phyloP scores from a whole-genome alignment of 148 eudicot genomes.

The Amaranthus hypochondriacus region DNA sequence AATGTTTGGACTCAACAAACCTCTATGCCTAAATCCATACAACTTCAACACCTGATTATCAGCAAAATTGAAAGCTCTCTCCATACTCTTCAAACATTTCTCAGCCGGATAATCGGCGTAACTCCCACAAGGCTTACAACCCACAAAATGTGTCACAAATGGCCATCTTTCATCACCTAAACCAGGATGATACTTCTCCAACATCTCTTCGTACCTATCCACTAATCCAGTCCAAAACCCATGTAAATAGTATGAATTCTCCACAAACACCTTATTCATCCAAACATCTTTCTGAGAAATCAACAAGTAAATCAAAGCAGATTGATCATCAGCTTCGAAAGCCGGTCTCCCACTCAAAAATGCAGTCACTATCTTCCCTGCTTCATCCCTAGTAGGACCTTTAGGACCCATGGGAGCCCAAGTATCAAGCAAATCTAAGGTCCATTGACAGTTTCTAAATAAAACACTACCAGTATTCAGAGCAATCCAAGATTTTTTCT shows the following conservation, averaged over 20 bases:
- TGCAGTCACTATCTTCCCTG: slow-evolving; percentile 59
- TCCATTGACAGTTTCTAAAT: slow-evolving; percentile 84
- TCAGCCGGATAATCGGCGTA: slow-evolving; percentile 81
- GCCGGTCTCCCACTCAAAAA: slow-evolving; percentile 71
- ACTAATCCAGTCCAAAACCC: slow-evolving; percentile 89
- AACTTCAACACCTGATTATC: slow-evolving; percentile 84
- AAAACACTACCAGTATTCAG: slow-evolving; percentile 83
- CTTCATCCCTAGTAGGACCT: slow-evolving; percentile 67
- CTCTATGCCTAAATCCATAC: slow-evolving; percentile 84
- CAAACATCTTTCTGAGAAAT: slow-evolving; percentile 51
- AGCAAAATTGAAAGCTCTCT: slow-evolving; percentile 88
- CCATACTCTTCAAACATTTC: slow-evolving; percentile 91
- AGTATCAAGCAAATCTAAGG: slow-evolving; percentile 72
- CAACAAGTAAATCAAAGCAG: slow-evolving; percentile 71
- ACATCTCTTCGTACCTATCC: slow-evolving; percentile 76
- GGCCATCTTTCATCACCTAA: slow-evolving; percentile 95
- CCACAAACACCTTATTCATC: slow-evolving; percentile 74
- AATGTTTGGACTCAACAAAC: slow-evolving; percentile 76
- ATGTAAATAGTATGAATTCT: slow-evolving; percentile 76
- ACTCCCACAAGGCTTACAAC: slow-evolving; percentile 92
- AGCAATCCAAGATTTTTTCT: slow-evolving; percentile 80
- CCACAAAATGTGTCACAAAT: slow-evolving; percentile 82
- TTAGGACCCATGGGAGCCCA: slow-evolving; percentile 94
- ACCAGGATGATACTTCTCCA: slow-evolving; percentile 72
- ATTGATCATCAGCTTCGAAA: slow-evolving; percentile 85